A percentile compares a stretch with the other conserved stretches of the same genome.
These are phyloP conservation scores for Ceriops zippeliana DNA, from an alignment of 345 rosid genomes.

Conservation along the genomic window DNA sequence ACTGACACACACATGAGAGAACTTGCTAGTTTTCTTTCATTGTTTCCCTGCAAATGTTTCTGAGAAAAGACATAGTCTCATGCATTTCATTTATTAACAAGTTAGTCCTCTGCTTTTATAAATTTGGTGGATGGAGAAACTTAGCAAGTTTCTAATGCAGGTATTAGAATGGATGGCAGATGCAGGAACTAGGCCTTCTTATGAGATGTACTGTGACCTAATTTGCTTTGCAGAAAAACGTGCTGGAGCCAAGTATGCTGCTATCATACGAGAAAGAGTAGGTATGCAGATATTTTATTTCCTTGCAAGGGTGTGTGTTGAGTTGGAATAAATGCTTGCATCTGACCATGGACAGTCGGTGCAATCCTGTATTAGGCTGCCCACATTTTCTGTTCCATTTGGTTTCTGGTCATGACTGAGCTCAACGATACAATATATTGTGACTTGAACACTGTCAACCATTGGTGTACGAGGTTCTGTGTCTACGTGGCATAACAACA, in stretches of 20 bases:
- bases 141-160: conserved; percentile 32
- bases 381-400: background rate
- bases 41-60: background rate
- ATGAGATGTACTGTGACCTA: conserved; percentile 62
- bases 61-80: background rate
- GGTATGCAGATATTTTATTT: conserved; percentile 43
- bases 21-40: too few relatives aligned
- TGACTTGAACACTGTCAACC: background rate
- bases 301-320: conserved; percentile 6
- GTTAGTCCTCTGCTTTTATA: background rate
- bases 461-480: background rate
- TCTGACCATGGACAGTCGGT: background rate
- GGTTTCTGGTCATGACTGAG: background rate
- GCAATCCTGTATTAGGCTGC: background rate
- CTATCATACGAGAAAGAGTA: conserved; percentile 47
- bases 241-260: conserved; percentile 56
- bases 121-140: background rate
- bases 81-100: background rate
- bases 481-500: background rate
- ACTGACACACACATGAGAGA: too few relatives aligned
- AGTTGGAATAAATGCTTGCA: background rate
- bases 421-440: background rate
- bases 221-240: conserved; percentile 57
- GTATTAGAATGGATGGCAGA: conserved; percentile 86
- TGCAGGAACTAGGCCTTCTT: conserved; percentile 62